phyloP scores from a whole-genome alignment of 345 rosid genomes.

The Lepidium sativum region DNA sequence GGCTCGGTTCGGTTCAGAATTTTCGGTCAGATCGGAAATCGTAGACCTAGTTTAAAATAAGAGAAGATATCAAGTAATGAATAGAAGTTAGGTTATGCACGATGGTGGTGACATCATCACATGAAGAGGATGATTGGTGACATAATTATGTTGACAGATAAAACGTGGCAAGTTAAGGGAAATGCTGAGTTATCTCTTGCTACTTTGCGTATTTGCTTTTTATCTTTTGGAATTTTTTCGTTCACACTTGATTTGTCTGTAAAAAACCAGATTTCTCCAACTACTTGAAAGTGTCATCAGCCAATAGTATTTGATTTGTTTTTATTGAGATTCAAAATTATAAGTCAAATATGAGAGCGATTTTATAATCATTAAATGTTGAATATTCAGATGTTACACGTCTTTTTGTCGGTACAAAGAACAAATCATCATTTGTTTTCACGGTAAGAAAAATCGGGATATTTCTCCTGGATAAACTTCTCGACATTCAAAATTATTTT shows the following conservation, averaged over 20 bases:
- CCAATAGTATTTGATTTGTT: conserved; percentile 8
- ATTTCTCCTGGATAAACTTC: not conserved
- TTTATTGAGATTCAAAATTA: not conserved
- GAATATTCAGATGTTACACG: conserved; percentile 10
- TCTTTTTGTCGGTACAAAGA: conserved; percentile 14
- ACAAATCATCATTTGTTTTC: not conserved
- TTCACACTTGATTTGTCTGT: conserved; percentile 1
- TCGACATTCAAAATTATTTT: not conserved
- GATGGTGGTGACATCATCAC: not conserved
- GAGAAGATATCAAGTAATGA: too few species aligned
- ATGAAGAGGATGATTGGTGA: conserved; percentile 1
- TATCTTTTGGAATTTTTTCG: not conserved
- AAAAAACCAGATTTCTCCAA: not conserved
- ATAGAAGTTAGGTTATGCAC: not conserved
- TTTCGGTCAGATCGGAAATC: too few species aligned
- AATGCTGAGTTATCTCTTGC: not conserved
- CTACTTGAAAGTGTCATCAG: not conserved
- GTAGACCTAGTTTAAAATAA: too few species aligned
- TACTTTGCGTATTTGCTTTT: not conserved
- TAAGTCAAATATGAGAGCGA: not conserved
- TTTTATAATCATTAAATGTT: not conserved
- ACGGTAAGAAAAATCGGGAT: not conserved
- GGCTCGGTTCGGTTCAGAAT: too few species aligned
- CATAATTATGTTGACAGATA: not conserved
- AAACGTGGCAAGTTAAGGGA: not conserved